Evolutionary conservation across 2,329 filamentous ascomycete genomes (phyloP).

Genomic region (Colletotrichum sp.): DNA sequence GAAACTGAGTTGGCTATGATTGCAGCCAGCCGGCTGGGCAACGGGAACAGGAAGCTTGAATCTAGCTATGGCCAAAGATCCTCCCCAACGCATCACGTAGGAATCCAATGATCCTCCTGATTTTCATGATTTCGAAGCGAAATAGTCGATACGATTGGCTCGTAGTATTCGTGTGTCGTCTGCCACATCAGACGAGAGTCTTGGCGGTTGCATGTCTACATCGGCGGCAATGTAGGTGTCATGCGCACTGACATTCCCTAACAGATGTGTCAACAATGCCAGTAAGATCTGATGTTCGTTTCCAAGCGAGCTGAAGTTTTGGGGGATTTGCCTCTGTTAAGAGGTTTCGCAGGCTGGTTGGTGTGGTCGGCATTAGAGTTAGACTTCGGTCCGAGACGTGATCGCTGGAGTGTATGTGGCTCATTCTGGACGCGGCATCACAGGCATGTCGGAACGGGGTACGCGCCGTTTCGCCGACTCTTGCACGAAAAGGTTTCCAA

Average conservation of each 20-base stretch:
- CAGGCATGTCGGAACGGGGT: not conserved
- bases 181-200: not conserved
- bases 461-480: not conserved
- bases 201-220: not conserved
- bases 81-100: not conserved
- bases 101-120: not conserved
- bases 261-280: not conserved
- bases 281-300: not conserved
- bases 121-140: not conserved
- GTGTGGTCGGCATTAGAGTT: not conserved
- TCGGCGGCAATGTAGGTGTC: not conserved
- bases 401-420: not conserved
- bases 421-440: not conserved
- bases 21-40: not conserved
- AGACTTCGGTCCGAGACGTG: constrained; percentile 6
- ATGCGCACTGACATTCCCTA: not conserved
- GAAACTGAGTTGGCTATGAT: not conserved
- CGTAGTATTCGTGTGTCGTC: not conserved
- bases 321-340: not conserved
- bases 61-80: not conserved
- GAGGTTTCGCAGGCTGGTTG: not conserved
- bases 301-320: not conserved
- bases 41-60: not conserved
- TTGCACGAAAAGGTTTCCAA: not conserved
- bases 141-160: not conserved